phyloP scores from a whole-genome alignment of 2,329 filamentous ascomycete genomes.

The Microsporum canis region DNA sequence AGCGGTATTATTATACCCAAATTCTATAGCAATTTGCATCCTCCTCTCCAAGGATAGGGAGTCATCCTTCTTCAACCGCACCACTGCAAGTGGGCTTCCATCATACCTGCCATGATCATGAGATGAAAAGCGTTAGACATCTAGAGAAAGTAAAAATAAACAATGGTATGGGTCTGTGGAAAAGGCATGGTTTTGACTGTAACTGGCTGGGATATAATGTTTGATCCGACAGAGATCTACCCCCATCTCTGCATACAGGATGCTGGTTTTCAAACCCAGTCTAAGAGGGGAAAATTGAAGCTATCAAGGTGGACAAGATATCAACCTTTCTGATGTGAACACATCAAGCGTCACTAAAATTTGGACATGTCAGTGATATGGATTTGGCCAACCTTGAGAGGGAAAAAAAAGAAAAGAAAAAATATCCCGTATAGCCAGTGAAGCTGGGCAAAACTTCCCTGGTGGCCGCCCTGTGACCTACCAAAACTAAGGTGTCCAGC shows the following conservation, averaged over 20 bases:
- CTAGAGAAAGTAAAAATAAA: constrained; percentile 3
- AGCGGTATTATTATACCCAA: constrained; percentile 54
- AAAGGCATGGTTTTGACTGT: not conserved
- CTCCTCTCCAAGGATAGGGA: constrained; percentile 43
- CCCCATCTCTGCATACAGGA: not conserved
- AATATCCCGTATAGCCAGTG: not conserved
- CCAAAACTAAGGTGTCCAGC: constrained; percentile 17
- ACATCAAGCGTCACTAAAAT: constrained; percentile 17
- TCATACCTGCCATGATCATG: constrained; percentile 12
- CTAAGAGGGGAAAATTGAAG: not conserved
- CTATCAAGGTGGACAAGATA: constrained; percentile 5
- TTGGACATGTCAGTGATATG: constrained; percentile 5
- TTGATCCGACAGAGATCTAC: not conserved
- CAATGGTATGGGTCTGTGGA: not conserved
- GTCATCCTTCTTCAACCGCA: constrained; percentile 38
- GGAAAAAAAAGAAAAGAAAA: not conserved
- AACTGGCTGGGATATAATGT: not conserved
- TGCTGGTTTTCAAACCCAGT: not conserved
- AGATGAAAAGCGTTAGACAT: constrained; percentile 4
- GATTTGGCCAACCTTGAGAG: not conserved
- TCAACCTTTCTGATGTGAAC: constrained; percentile 18
- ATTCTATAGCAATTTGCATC: constrained; percentile 49
- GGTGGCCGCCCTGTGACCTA: constrained; percentile 7
- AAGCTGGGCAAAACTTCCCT: not conserved
- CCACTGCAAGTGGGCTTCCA: constrained; percentile 52